Conservation (phyloP, 768 basidiomycete species). For the Mycena albidolilacea region DNA sequence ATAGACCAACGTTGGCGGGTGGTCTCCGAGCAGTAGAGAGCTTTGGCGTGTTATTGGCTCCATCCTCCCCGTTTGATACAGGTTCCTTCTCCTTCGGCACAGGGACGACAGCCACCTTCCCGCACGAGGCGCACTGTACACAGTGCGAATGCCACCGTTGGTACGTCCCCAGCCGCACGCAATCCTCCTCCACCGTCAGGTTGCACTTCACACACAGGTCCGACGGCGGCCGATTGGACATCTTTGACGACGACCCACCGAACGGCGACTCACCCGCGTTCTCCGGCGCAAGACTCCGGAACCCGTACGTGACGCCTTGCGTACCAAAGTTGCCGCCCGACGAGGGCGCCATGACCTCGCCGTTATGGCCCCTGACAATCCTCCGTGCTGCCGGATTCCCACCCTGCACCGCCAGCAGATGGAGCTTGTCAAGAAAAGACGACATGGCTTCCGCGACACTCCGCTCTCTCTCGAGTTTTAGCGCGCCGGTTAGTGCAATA, state of each 20-base stretch:
- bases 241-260: slow-evolving; percentile 61
- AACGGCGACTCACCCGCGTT: slow-evolving; percentile 93
- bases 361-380: slow-evolving; percentile 82
- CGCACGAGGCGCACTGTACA: slow-evolving; percentile 87
- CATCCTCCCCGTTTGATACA: slow-evolving; percentile 66
- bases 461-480: slow-evolving; percentile 95
- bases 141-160: slow-evolving; percentile 98
- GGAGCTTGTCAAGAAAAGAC: slow-evolving; percentile 93
- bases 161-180: slow-evolving; percentile 95
- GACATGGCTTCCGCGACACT: slow-evolving; percentile 86
- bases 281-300: slow-evolving; percentile 92
- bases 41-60: slow-evolving; percentile 64
- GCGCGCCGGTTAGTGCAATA: slow-evolving; percentile 94
- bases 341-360: slow-evolving; percentile 66
- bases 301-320: slow-evolving; percentile 92
- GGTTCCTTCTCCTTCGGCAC: slow-evolving; percentile 68
- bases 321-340: slow-evolving; percentile 79
- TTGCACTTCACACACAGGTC: slow-evolving; percentile 94
- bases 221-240: slow-evolving; percentile 81
- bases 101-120: slow-evolving; percentile 79
- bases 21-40: slow-evolving; percentile 77
- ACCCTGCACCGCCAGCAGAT: slow-evolving; percentile 89
- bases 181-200: slow-evolving; percentile 96
- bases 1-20: slow-evolving; percentile 85
- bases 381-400: slow-evolving; percentile 85